These are phyloP conservation scores for Lentinula lateritia DNA, from an alignment of 768 basidiomycete species.

Conservation along the genomic window DNA sequence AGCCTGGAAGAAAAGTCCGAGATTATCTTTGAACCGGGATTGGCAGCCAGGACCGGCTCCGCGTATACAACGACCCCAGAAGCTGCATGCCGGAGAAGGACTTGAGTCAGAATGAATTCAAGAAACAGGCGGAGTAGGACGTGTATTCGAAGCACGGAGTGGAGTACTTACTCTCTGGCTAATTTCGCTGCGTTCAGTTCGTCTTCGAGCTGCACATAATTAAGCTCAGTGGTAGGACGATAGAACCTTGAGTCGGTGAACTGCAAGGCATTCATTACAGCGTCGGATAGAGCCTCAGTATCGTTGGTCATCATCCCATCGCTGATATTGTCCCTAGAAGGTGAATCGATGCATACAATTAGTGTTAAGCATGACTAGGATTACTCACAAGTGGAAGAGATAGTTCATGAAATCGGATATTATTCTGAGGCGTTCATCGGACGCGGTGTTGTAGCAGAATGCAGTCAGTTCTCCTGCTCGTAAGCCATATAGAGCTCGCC, in stretches of 20 bases:
- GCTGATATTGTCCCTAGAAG: slow-evolving; percentile 60
- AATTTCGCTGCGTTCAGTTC: slow-evolving; percentile 56
- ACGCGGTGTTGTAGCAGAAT: slow-evolving; percentile 53
- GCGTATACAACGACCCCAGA: slow-evolving; percentile 59
- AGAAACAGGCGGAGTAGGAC: not conserved
- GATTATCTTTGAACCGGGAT: slow-evolving; percentile 65
- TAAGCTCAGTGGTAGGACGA: slow-evolving; percentile 35
- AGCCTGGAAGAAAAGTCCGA: slow-evolving; percentile 65
- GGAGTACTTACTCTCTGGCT: slow-evolving; percentile 55
- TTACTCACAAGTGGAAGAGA: slow-evolving; percentile 45
- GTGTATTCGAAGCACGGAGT: too few relatives aligned
- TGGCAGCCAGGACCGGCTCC: slow-evolving; percentile 54
- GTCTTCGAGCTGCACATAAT: slow-evolving; percentile 29
- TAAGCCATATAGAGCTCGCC: slow-evolving; percentile 47
- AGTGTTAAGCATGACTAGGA: slow-evolving; percentile 9
- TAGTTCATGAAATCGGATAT: slow-evolving; percentile 67
- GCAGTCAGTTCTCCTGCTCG: slow-evolving; percentile 66
- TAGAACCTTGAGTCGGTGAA: slow-evolving; percentile 38
- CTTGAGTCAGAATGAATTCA: slow-evolving; percentile 2
- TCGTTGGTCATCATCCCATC: slow-evolving; percentile 71
- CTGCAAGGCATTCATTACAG: slow-evolving; percentile 70
- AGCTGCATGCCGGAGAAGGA: slow-evolving; percentile 34
- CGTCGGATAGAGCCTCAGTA: slow-evolving; percentile 50
- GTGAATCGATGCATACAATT: not conserved
- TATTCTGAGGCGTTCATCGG: slow-evolving; percentile 54